These are phyloP conservation scores for Colletotrichum sp. DNA, from an alignment of 2,329 filamentous ascomycete genomes.

Conservation along the genomic window DNA sequence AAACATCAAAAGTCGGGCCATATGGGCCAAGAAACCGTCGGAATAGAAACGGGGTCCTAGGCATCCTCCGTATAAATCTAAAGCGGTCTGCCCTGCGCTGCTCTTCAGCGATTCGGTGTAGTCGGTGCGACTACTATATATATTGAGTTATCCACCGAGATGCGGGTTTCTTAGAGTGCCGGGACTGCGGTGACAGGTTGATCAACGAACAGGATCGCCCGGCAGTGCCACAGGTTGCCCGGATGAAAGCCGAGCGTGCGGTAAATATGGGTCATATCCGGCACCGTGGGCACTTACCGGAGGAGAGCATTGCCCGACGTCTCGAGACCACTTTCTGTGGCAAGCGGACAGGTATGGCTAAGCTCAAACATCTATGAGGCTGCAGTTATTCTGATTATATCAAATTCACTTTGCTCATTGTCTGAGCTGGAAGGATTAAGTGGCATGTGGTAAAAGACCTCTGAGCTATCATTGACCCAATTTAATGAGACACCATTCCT, in stretches of 20 bases:
- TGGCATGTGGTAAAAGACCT: neutral
- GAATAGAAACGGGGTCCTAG: neutral
- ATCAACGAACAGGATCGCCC: neutral
- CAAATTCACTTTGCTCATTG: neutral
- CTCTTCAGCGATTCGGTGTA: neutral
- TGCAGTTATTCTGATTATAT: neutral
- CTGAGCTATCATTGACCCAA: neutral
- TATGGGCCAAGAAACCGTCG: neutral
- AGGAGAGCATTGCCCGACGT: neutral
- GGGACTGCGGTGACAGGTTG: neutral
- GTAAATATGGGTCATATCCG: neutral
- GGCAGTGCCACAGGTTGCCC: neutral
- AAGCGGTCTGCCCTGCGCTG: neutral
- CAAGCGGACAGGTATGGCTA: neutral
- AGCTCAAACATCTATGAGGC: neutral
- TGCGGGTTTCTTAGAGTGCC: neutral
- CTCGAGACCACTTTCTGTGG: neutral
- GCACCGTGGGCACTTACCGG: neutral
- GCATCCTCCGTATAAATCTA: neutral
- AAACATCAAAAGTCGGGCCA: neutral
- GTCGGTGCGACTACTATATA: neutral
- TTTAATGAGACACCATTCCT: neutral
- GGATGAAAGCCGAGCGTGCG: neutral
- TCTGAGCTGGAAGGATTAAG: neutral
- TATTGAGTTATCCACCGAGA: neutral